Conservation (phyloP, 2,329 filamentous ascomycete species). For the Penicillium sp. region DNA sequence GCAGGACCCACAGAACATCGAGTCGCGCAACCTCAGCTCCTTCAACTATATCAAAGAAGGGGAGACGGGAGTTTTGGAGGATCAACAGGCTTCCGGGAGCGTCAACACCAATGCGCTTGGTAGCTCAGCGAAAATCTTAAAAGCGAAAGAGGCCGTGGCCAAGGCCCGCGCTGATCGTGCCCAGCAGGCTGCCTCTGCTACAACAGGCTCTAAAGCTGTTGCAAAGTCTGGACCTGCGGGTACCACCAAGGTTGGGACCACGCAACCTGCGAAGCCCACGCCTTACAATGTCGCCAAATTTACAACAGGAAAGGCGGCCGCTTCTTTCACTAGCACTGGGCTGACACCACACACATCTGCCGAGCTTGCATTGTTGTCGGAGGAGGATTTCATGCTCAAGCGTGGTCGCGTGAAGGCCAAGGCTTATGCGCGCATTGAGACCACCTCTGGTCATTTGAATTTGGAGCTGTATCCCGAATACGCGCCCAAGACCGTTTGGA, state of each 20-base stretch:
- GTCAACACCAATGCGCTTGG: constrained; percentile 83
- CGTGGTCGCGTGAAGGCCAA: constrained; percentile 85
- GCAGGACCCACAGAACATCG: constrained; percentile 91
- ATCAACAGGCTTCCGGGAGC: constrained; percentile 62
- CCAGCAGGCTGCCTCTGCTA: constrained; percentile 58
- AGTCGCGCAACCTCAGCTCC: constrained; percentile 75
- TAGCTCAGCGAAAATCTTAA: constrained; percentile 77
- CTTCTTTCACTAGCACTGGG: constrained; percentile 93
- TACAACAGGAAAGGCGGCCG: constrained; percentile 87
- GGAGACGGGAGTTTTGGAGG: constrained; percentile 65
- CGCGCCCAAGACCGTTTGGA: constrained; percentile 93
- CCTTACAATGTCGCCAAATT: constrained; percentile 86
- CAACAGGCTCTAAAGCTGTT: constrained; percentile 24
- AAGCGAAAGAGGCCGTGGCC: constrained; percentile 91
- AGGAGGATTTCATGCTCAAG: constrained; percentile 96
- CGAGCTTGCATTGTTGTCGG: constrained; percentile 80
- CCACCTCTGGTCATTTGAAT: constrained; percentile 80
- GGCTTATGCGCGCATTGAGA: constrained; percentile 88
- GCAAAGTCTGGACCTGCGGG: constrained; percentile 23
- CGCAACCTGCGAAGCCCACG: constrained; percentile 36
- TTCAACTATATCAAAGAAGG: constrained; percentile 92
- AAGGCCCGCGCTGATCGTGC: constrained; percentile 76
- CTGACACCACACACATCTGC: constrained; percentile 88
- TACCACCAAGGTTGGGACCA: constrained; percentile 24
- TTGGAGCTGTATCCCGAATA: constrained; percentile 88